Conservation (phyloP, 2,329 filamentous ascomycete genomes). For the Aspergillus terreus region DNA sequence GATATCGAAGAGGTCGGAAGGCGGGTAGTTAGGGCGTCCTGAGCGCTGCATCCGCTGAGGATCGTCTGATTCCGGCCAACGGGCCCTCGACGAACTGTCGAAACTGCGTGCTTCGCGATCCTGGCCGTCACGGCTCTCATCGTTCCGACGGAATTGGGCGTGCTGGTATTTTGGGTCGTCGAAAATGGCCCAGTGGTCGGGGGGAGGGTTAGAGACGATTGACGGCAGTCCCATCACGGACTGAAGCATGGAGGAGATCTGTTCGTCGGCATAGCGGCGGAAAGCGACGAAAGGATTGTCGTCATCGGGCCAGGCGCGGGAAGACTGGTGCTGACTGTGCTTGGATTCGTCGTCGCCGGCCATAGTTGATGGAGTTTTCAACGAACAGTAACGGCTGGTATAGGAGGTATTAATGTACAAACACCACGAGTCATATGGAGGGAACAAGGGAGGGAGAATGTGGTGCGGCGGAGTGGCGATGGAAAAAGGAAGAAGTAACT, state of each 20-base stretch:
- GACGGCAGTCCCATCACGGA: slow-evolving; percentile 48
- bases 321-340: slow-evolving; percentile 12
- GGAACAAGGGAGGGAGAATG: neutral
- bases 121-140: slow-evolving; percentile 4
- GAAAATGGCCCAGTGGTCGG: slow-evolving; percentile 34
- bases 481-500: slow-evolving; percentile 7
- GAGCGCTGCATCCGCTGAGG: slow-evolving; percentile 23
- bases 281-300: slow-evolving; percentile 59
- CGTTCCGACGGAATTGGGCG: slow-evolving; percentile 15
- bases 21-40: slow-evolving; percentile 6
- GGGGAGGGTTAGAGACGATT: slow-evolving; percentile 26
- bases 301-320: slow-evolving; percentile 26
- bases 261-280: slow-evolving; percentile 58
- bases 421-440: neutral
- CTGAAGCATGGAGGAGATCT: slow-evolving; percentile 53
- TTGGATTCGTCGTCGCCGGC: slow-evolving; percentile 20
- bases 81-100: slow-evolving; percentile 5
- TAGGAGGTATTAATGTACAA: neutral
- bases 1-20: slow-evolving; percentile 27
- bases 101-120: neutral
- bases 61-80: slow-evolving; percentile 18
- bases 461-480: neutral
- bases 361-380: slow-evolving; percentile 18
- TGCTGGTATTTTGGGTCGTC: slow-evolving; percentile 28
- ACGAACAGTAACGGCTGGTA: neutral